Percentiles rank a stretch among this genome's conserved stretches.
Conservation (phyloP, 768 basidiomycete genomes). For the Amanita subjunquillea region DNA sequence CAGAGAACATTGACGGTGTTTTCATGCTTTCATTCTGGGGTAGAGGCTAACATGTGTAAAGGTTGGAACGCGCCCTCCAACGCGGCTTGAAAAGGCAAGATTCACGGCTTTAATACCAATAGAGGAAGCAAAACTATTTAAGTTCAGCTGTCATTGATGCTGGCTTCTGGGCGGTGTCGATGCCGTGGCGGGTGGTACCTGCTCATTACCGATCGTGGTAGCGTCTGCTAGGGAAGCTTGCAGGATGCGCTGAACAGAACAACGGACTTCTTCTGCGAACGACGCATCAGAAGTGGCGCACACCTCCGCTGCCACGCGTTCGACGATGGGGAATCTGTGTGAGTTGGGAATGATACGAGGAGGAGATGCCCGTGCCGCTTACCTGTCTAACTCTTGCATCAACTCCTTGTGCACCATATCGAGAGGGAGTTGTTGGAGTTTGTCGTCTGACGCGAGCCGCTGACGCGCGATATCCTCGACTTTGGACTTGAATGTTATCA, state of each 20-base stretch:
- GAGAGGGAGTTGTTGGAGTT: constrained; percentile 39
- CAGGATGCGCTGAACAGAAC: constrained; percentile 35
- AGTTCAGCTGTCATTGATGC: neutral
- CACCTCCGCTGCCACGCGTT: constrained; percentile 46
- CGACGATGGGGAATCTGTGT: constrained; percentile 53
- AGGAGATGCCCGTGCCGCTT: constrained; percentile 8
- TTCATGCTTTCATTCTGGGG: neutral
- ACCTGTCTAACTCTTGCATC: constrained; percentile 68
- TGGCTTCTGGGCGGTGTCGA: neutral
- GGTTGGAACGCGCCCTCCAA: neutral
- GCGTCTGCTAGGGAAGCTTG: constrained; percentile 22
- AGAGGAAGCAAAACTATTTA: too few relatives aligned
- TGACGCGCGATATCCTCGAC: constrained; percentile 54
- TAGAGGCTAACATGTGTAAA: neutral
- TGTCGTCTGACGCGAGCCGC: constrained; percentile 42
- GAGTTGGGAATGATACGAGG: constrained; percentile 5
- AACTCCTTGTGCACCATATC: constrained; percentile 51
- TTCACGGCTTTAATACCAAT: neutral
- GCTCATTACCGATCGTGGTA: constrained; percentile 8
- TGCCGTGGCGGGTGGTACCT: constrained; percentile 1
- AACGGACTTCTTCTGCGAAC: constrained; percentile 32
- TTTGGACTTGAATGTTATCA: constrained; percentile 41
- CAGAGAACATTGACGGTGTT: neutral
- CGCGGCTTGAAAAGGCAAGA: neutral
- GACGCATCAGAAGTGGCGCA: constrained; percentile 36